These are phyloP conservation scores for Heliamphora exappendiculata DNA, from an alignment of 148 eudicot genomes.

Conservation along the genomic window DNA sequence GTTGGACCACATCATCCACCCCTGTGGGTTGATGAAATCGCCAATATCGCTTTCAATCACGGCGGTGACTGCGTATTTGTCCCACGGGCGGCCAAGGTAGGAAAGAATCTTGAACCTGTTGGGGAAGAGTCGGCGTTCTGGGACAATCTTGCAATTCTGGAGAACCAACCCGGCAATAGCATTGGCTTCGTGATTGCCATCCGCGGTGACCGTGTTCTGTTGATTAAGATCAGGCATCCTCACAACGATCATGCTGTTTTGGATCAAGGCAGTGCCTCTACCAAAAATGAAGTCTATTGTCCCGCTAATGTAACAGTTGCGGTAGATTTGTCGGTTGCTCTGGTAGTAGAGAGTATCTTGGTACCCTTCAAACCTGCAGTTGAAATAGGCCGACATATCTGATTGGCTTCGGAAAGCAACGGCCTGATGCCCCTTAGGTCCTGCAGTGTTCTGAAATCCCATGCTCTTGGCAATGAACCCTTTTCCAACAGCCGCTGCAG, in stretches of 20 bases:
- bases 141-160: constrained; percentile 60
- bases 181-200: constrained; percentile 39
- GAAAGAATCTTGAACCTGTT: constrained; percentile 30
- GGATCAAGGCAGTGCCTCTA: constrained; percentile 34
- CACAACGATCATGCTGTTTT: constrained; percentile 42
- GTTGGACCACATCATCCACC: constrained; percentile 57
- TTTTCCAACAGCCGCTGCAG: constrained; percentile 34
- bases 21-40: constrained; percentile 49
- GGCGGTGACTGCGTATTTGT: constrained; percentile 35
- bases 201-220: constrained; percentile 58
- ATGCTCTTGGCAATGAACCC: constrained; percentile 42
- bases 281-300: constrained; percentile 59
- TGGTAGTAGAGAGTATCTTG: constrained; percentile 51
- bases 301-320: constrained; percentile 48
- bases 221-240: constrained; percentile 30
- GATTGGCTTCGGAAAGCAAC: constrained; percentile 58
- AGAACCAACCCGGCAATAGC: constrained; percentile 42
- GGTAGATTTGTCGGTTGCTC: constrained; percentile 39
- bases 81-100: constrained; percentile 58
- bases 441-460: constrained; percentile 59
- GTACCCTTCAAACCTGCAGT: constrained; percentile 53
- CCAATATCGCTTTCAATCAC: constrained; percentile 45
- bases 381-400: constrained; percentile 41
- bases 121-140: constrained; percentile 41
- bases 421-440: constrained; percentile 58